Conservation (phyloP, 306 rosid genomes). For the Lotus japonicus region DNA sequence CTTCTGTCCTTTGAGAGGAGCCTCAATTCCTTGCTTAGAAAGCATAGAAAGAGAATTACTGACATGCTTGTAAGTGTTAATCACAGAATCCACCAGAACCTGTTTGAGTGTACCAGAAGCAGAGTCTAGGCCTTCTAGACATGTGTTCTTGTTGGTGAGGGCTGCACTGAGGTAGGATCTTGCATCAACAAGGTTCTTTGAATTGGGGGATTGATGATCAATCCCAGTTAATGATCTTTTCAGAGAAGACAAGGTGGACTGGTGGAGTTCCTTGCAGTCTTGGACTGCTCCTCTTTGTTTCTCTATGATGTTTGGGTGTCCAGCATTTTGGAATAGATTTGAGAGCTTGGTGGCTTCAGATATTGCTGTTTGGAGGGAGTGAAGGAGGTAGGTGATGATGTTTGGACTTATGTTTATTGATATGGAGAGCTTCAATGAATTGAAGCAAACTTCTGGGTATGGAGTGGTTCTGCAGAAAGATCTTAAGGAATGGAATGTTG, state of each 20-base stretch:
- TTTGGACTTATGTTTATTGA: conserved; percentile 62
- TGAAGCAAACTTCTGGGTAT: conserved; percentile 56
- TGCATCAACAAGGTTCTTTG: conserved; percentile 19
- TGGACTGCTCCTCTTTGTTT: conserved; percentile 62
- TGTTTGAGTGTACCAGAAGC: conserved; percentile 63
- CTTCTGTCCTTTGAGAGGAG: conserved; percentile 3
- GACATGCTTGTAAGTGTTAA: conserved; percentile 51
- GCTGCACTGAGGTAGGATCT: conserved; percentile 47
- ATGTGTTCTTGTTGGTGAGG: conserved; percentile 77
- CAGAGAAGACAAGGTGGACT: conserved; percentile 50
- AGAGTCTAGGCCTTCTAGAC: conserved; percentile 72
- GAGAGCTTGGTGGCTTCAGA: conserved; percentile 66
- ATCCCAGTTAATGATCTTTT: conserved; percentile 49
- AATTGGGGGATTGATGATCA: not conserved
- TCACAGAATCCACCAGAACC: conserved; percentile 36
- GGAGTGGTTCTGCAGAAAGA: conserved; percentile 62
- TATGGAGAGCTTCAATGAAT: conserved; percentile 63
- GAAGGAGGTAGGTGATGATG: conserved; percentile 54
- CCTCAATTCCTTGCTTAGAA: conserved; percentile 10
- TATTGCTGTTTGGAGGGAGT: conserved; percentile 53
- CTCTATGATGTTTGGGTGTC: conserved; percentile 42
- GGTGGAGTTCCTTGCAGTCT: conserved; percentile 69
- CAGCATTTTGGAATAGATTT: conserved; percentile 25
- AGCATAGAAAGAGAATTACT: conserved; percentile 75
- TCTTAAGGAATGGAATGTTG: conserved; percentile 37